Evolutionary conservation across 169 alveolate genomes (phyloP).

Genomic region (Cryptosporidium parvum): DNA sequence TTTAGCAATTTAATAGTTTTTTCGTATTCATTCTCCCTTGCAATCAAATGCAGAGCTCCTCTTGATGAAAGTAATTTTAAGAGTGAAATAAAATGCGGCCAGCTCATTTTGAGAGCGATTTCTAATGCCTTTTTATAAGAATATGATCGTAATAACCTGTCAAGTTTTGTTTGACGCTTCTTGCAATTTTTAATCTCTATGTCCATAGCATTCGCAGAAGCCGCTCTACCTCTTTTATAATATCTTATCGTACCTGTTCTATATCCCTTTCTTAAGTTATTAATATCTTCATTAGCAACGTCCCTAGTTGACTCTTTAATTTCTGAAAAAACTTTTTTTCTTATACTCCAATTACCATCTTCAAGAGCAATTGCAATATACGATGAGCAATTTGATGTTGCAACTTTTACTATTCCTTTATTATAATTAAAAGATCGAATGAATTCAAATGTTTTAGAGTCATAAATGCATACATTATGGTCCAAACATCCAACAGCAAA

Average conservation of each 20-base stretch:
- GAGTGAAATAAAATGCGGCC: constrained; percentile 48
- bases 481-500: constrained; percentile 66
- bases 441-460: constrained; percentile 23
- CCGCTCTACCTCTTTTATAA: constrained; percentile 59
- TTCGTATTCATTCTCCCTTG: constrained; percentile 29
- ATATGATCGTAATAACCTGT: constrained; percentile 32
- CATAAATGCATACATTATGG: constrained; percentile 33
- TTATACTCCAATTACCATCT: constrained; percentile 41
- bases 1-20: constrained; percentile 20
- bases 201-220: neutral
- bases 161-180: constrained; percentile 49
- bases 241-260: constrained; percentile 63
- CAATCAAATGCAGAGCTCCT: constrained; percentile 59
- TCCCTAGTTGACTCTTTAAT: neutral
- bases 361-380: constrained; percentile 52
- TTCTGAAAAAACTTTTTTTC: neutral
- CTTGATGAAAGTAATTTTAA: constrained; percentile 37
- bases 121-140: constrained; percentile 70
- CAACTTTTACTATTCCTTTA: constrained; percentile 26
- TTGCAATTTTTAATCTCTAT: constrained; percentile 8
- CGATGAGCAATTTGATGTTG: constrained; percentile 55
- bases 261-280: constrained; percentile 2
- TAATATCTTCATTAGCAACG: neutral
- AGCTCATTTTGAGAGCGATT: constrained; percentile 26
- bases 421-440: constrained; percentile 35